Conservation (phyloP, 1,139 yeast species). For the Taphrina communis region DNA sequence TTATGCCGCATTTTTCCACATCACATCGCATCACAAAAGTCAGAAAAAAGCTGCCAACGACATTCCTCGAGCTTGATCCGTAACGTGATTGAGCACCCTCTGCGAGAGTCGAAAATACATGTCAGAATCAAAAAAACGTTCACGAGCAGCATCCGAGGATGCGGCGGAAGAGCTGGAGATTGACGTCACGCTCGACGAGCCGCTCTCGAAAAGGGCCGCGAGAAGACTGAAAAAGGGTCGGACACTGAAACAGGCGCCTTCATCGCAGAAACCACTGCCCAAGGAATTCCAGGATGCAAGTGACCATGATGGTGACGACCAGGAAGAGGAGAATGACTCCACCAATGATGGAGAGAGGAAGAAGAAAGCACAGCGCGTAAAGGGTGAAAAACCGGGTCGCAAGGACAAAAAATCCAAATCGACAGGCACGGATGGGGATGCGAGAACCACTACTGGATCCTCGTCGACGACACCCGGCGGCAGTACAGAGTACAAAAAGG, state of each 20-base stretch:
- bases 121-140: slow-evolving; percentile 27
- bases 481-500: slow-evolving; percentile 44
- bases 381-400: slow-evolving; percentile 39
- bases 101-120: neutral
- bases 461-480: slow-evolving; percentile 53
- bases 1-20: slow-evolving; percentile 11
- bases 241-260: slow-evolving; percentile 31
- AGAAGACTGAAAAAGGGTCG: slow-evolving; percentile 72
- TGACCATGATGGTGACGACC: slow-evolving; percentile 55
- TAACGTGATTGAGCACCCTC: neutral
- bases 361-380: slow-evolving; percentile 46
- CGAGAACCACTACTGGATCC: slow-evolving; percentile 56
- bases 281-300: slow-evolving; percentile 49
- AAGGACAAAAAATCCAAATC: slow-evolving; percentile 67
- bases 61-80: slow-evolving; percentile 4
- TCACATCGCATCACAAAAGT: neutral
- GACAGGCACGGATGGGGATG: slow-evolving; percentile 62
- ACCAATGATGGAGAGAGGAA: slow-evolving; percentile 44
- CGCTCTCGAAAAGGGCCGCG: slow-evolving; percentile 85
- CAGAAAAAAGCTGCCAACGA: neutral
- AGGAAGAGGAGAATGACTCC: slow-evolving; percentile 53
- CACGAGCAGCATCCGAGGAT: slow-evolving; percentile 30
- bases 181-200: slow-evolving; percentile 76
- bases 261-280: slow-evolving; percentile 20
- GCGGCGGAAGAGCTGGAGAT: slow-evolving; percentile 57